Base-by-base conservation (phyloP, 139 green algal species). In the Zygnema circumcarinatum region DNA sequence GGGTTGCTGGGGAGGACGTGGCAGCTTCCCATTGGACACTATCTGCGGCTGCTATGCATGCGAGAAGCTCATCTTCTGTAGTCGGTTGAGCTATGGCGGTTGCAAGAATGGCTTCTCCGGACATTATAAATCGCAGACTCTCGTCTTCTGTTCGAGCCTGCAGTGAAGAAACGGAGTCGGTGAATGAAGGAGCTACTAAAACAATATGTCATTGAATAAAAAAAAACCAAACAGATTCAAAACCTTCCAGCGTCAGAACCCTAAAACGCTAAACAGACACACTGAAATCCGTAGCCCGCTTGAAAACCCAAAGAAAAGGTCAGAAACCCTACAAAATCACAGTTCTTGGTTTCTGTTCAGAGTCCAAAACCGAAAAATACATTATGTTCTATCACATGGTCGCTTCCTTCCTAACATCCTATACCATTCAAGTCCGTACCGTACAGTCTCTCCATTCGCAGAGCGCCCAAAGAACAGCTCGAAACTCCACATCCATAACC, bases 111-210 rank as follows among this genome's bases (percentile, higher is more conserved):
- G 85, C 85, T 16, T 67, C 78, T 38, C 85, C 85, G 20, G 85
- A 47, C 29, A 90, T 47, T 29, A 90, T 36, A n/a, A 67, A 79
- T 0, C 85, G 76, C 22, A 87, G n/a, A 53, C 85, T 90, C 56
- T 90, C 76, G 78, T 90, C 76, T 54, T 90, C 85, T 22, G 62
- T 40, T 21, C 85, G n/a, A 29, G 85, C 85, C 81, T 87, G 81
- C 21, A 56, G 47, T 7, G 47, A 25, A 78, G 16, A 78, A 11
- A 11, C 7, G 11, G 69, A 78, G 69, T 3, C 7, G 16, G 69
- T 25, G 69, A 11, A 11, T 25, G 69, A 78, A 78, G 69, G 69
- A 56, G 69, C n/a, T n/a, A n/a, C n/a, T n/a, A n/a, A n/a, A n/a
- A n/a, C n/a, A n/a, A n/a, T n/a, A n/a, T n/a, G n/a, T n/a, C n/a